These are phyloP conservation scores for Physcia stellaris DNA, from an alignment of 495 filamentous ascomycete species.

Conservation along the genomic window DNA sequence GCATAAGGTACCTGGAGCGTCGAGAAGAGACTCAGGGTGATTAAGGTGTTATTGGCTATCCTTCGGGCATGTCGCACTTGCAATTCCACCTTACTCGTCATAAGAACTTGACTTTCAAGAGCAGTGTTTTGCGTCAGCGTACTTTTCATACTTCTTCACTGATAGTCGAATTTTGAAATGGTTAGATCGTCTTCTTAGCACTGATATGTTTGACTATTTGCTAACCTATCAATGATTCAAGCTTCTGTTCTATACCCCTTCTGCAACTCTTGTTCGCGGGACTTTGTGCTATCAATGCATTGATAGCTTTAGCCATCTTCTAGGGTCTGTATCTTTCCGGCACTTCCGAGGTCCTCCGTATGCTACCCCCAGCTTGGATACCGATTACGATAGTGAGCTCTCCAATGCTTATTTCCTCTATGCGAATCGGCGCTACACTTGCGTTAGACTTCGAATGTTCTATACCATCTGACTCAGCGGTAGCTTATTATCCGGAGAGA, in stretches of 20 bases:
- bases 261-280: slow-evolving; percentile 73
- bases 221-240: slow-evolving; percentile 23
- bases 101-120: background rate
- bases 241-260: slow-evolving; percentile 80
- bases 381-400: slow-evolving; percentile 58
- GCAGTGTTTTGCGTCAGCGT: slow-evolving; percentile 69
- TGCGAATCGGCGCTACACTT: slow-evolving; percentile 1
- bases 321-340: slow-evolving; percentile 66
- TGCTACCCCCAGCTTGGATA: slow-evolving; percentile 77
- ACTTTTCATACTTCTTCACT: slow-evolving; percentile 80
- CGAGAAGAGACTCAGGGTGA: slow-evolving; percentile 48
- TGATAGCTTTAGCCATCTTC: slow-evolving; percentile 71
- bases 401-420: background rate
- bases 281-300: slow-evolving; percentile 61
- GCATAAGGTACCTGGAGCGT: slow-evolving; percentile 33
- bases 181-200: too few species aligned
- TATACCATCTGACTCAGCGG: slow-evolving; percentile 72
- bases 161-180: slow-evolving; percentile 89
- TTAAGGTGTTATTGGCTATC: slow-evolving; percentile 66
- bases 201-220: too few species aligned
- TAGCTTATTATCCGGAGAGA: slow-evolving; percentile 72
- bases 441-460: slow-evolving; percentile 54
- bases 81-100: background rate
- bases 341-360: slow-evolving; percentile 58
- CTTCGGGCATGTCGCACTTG: slow-evolving; percentile 52